These are phyloP conservation scores for Fusarium torreyae DNA, from an alignment of 2,329 filamentous ascomycete genomes.

Conservation along the genomic window DNA sequence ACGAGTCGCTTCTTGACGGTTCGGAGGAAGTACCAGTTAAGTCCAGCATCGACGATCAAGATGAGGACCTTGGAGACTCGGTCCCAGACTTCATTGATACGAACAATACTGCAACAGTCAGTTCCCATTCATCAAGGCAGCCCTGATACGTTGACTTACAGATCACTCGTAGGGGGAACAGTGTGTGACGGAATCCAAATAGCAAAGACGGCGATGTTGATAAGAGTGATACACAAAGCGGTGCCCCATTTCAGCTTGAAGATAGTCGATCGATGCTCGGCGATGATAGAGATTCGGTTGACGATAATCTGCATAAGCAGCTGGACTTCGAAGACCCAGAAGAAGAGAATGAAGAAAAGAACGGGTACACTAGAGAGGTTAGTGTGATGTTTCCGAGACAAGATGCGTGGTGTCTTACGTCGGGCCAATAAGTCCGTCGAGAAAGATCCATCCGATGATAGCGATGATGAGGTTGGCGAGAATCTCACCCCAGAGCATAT, in stretches of 20 bases:
- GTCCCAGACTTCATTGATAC: conserved; percentile 67
- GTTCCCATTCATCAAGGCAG: rapidly evolving
- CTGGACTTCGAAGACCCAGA: conserved; percentile 65
- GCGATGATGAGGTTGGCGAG: conserved; percentile 57
- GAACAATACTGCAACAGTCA: conserved; percentile 50
- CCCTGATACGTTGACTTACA: conserved; percentile 37
- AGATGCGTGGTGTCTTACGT: conserved; percentile 38
- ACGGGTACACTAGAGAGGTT: conserved; percentile 49
- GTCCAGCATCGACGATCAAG: conserved; percentile 62
- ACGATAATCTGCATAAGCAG: conserved; percentile 69
- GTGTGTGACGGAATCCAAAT: conserved; percentile 68
- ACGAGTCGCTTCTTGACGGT: conserved; percentile 64
- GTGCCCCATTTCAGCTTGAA: conserved; percentile 63
- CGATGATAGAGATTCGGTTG: conserved; percentile 67
- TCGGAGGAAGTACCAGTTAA: conserved; percentile 69
- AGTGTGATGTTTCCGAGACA: neutral
- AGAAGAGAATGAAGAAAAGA: conserved; percentile 55
- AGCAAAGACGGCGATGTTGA: conserved; percentile 68
- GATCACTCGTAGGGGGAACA: conserved; percentile 56
- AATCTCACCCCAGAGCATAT: conserved; percentile 64
- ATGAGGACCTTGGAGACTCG: conserved; percentile 67
- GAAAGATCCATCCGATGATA: conserved; percentile 58
- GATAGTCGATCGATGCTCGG: conserved; percentile 58
- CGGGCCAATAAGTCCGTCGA: conserved; percentile 54
- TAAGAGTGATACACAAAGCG: conserved; percentile 60